These are phyloP conservation scores for Xylariaceae sp. DNA, from an alignment of 2,329 filamentous ascomycete genomes.

Conservation along the genomic window DNA sequence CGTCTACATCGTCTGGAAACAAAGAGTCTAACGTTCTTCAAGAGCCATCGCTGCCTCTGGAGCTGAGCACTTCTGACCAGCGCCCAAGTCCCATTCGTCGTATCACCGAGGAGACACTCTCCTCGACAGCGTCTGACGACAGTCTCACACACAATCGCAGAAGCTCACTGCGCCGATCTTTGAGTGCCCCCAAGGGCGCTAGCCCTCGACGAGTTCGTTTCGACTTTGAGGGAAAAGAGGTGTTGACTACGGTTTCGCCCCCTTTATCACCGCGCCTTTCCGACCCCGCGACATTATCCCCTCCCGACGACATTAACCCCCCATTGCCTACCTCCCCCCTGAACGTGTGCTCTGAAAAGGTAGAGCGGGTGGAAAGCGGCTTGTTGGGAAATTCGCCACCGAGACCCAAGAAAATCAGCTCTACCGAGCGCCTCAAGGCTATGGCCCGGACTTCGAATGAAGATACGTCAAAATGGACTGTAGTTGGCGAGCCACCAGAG, in stretches of 20 bases:
- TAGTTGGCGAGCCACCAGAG: conserved; percentile 35
- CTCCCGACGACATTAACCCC: conserved; percentile 14
- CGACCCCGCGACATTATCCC: conserved; percentile 29
- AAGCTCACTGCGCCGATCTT: conserved; percentile 56
- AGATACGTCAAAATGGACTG: conserved; percentile 51
- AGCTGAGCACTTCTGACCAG: conserved; percentile 17
- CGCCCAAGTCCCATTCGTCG: conserved; percentile 39
- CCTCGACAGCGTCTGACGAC: conserved; percentile 51
- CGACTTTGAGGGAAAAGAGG: conserved; percentile 58
- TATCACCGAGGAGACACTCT: conserved; percentile 47
- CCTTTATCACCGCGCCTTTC: conserved; percentile 31
- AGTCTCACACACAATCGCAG: conserved; percentile 50
- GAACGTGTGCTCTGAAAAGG: conserved; percentile 31
- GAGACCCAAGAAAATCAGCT: conserved; percentile 53
- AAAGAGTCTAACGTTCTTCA: conserved; percentile 23
- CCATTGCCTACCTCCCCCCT: conserved; percentile 23
- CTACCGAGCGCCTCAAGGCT: conserved; percentile 52
- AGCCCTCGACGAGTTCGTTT: conserved; percentile 64
- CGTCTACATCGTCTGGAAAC: conserved; percentile 16
- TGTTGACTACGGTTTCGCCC: conserved; percentile 59
- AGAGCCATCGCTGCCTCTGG: conserved; percentile 18
- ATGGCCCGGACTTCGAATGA: conserved; percentile 52
- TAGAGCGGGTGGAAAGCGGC: conserved; percentile 35
- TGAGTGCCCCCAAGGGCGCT: conserved; percentile 45
- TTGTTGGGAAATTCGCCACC: conserved; percentile 34